Evolutionary conservation across 257 asterid species (phyloP).

Genomic region (Plantago major): DNA sequence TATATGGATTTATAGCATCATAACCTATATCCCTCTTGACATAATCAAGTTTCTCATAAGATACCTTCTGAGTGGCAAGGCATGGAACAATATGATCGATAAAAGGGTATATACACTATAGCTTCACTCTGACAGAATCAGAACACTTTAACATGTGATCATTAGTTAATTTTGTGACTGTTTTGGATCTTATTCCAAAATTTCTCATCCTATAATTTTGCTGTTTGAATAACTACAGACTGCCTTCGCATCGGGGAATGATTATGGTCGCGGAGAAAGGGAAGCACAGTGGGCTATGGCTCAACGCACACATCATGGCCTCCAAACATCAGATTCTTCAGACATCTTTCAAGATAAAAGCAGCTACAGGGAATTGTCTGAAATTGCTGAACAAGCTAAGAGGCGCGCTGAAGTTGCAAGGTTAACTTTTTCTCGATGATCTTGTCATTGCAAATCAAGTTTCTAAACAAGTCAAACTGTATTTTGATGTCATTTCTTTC

Average conservation of each 20-base stretch:
- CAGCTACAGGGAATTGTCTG: slow-evolving; percentile 47
- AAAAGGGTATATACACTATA: slow-evolving; percentile 29
- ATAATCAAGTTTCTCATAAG: slow-evolving; percentile 40
- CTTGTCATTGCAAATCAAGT: not conserved
- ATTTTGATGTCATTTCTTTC: not conserved
- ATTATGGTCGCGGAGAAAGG: slow-evolving; percentile 48
- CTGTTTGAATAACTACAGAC: slow-evolving; percentile 20
- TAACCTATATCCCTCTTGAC: slow-evolving; percentile 47
- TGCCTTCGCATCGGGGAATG: slow-evolving; percentile 47
- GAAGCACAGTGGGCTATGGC: slow-evolving; percentile 55
- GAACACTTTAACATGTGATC: not conserved
- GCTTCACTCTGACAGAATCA: not conserved
- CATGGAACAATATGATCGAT: slow-evolving; percentile 46
- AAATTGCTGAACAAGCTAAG: slow-evolving; percentile 54
- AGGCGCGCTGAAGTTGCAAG: slow-evolving; percentile 55
- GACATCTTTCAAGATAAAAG: slow-evolving; percentile 28
- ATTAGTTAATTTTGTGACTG: not conserved
- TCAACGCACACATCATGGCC: slow-evolving; percentile 50
- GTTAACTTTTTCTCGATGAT: slow-evolving; percentile 1
- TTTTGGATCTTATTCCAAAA: no score
- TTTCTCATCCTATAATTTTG: no score
- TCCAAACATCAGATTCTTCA: slow-evolving; percentile 23
- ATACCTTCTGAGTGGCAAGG: slow-evolving; percentile 43
- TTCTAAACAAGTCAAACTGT: not conserved
- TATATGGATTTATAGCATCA: slow-evolving; percentile 46